These are phyloP conservation scores for Heliamphora exappendiculata DNA, from an alignment of 148 eudicot genomes.

Conservation along the genomic window DNA sequence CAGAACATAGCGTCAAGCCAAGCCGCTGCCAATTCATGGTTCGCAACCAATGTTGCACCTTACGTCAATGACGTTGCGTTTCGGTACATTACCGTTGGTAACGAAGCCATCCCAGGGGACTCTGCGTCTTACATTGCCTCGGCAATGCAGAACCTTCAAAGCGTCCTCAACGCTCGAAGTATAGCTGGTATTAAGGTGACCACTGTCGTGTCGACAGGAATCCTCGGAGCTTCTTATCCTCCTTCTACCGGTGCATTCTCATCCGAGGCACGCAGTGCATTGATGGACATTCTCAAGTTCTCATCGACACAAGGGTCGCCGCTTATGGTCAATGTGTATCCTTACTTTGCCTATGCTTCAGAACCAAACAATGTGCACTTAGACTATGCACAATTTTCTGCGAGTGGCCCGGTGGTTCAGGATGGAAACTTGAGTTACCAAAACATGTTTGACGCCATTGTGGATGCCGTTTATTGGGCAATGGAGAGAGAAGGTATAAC, in stretches of 20 bases:
- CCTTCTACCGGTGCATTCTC: slow-evolving; percentile 37
- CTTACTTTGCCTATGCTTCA: slow-evolving; percentile 36
- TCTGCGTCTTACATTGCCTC: slow-evolving; percentile 19
- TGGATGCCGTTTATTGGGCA: slow-evolving; percentile 32
- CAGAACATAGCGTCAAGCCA: slow-evolving; percentile 24
- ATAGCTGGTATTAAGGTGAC: slow-evolving; percentile 20
- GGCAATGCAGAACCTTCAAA: slow-evolving; percentile 48
- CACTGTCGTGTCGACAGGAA: slow-evolving; percentile 21
- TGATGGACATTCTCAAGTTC: slow-evolving; percentile 13
- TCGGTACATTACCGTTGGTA: slow-evolving; percentile 42
- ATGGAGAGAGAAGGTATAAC: slow-evolving; percentile 23
- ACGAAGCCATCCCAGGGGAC: slow-evolving; percentile 42
- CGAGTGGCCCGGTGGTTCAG: slow-evolving; percentile 8
- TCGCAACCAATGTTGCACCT: slow-evolving; percentile 27
- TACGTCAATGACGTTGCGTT: slow-evolving; percentile 21
- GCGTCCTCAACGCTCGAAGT: slow-evolving; percentile 11
- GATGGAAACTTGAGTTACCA: slow-evolving; percentile 27
- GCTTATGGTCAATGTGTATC: slow-evolving; percentile 43
- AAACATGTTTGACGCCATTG: slow-evolving; percentile 42
- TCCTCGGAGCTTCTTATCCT: slow-evolving; percentile 32
- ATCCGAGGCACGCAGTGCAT: no score
- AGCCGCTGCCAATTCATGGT: slow-evolving; percentile 29
- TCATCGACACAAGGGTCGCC: slow-evolving; percentile 18
- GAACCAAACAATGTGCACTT: slow-evolving; percentile 23
- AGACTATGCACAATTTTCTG: slow-evolving; percentile 38